A percentile compares a stretch with the other conserved stretches of the same genome.
Conservation (phyloP, 2,329 filamentous ascomycete genomes). For the Claviceps citrina region DNA sequence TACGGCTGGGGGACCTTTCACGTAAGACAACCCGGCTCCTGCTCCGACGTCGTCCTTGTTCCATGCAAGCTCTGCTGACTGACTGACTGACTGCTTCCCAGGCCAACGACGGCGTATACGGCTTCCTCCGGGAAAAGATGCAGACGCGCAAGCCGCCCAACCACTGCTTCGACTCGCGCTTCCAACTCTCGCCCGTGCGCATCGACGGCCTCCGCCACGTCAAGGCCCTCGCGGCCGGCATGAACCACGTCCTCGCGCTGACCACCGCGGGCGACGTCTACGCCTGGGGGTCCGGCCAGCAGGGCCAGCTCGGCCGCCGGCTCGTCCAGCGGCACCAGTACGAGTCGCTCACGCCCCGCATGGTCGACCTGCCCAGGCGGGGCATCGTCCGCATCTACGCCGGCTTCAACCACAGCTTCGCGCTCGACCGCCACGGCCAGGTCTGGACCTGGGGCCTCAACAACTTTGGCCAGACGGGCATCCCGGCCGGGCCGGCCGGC, state of each 20-base stretch:
- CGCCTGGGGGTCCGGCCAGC: constrained; percentile 18
- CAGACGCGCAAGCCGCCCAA: constrained; percentile 24
- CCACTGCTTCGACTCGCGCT: constrained; percentile 1
- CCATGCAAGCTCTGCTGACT: too few relatives aligned
- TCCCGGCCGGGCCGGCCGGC: constrained; percentile 30
- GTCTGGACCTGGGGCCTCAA: constrained; percentile 59
- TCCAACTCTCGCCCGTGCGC: constrained; percentile 22
- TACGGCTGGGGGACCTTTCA: constrained; percentile 69
- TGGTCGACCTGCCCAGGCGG: constrained; percentile 10
- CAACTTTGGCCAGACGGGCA: constrained; percentile 54
- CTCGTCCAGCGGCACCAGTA: constrained; percentile 33
- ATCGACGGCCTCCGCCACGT: constrained; percentile 44
- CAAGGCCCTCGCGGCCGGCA: constrained; percentile 42
- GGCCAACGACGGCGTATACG: constrained; percentile 7
- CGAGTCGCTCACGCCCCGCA: constrained; percentile 30
- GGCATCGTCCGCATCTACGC: constrained; percentile 29
- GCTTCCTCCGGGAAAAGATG: constrained; percentile 5
- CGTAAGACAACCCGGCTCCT: too few relatives aligned
- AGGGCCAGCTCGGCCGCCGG: constrained; percentile 35
- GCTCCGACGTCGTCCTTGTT: too few relatives aligned
- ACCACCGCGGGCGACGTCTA: constrained; percentile 31
- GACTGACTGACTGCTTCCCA: neutral
- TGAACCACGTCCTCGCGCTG: constrained; percentile 51
- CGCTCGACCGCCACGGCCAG: constrained; percentile 45
- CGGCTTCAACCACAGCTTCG: constrained; percentile 55